phyloP scores from a whole-genome alignment of 2,329 filamentous ascomycete genomes.

The Neofusicoccum cordaticola region DNA sequence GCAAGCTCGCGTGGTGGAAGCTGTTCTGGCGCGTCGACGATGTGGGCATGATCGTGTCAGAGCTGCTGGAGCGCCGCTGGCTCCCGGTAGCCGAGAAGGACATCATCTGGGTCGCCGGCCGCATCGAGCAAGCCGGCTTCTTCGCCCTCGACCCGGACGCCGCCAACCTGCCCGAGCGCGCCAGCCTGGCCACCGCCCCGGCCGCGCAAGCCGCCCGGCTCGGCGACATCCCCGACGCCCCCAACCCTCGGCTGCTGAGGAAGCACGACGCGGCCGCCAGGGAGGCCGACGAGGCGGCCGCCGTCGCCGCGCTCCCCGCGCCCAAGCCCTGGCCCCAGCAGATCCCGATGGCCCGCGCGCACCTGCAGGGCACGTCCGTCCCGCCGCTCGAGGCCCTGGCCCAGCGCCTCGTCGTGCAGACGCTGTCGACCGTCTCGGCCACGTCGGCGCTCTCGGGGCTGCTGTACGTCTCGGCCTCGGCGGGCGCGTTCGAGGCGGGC shows the following conservation, averaged over 20 bases:
- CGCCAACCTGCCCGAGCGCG: not conserved
- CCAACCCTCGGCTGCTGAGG: not conserved
- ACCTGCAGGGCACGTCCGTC: conserved; percentile 40
- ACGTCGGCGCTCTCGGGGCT: conserved; percentile 54
- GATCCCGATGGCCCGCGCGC: conserved; percentile 66
- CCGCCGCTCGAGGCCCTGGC: conserved; percentile 46
- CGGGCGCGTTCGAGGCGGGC: conserved; percentile 53
- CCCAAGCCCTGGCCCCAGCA: conserved; percentile 66
- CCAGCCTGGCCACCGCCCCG: not conserved
- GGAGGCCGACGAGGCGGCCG: not conserved
- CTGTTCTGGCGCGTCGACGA: conserved; percentile 94
- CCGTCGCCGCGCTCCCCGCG: conserved; percentile 18
- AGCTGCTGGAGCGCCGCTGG: conserved; percentile 75
- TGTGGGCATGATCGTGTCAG: conserved; percentile 75
- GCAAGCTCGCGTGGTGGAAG: conserved; percentile 86
- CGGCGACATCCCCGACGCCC: not conserved
- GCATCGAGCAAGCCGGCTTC: conserved; percentile 65
- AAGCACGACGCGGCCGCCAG: not conserved
- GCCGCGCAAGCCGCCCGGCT: not conserved
- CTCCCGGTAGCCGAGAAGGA: conserved; percentile 74
- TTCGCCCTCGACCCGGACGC: conserved; percentile 19
- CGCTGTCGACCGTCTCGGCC: conserved; percentile 66
- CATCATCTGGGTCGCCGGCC: conserved; percentile 78
- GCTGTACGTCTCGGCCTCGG: conserved; percentile 53
- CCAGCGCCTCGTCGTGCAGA: conserved; percentile 62